phyloP scores from a whole-genome alignment of 2,329 filamentous ascomycete genomes.

The Fusarium citri region DNA sequence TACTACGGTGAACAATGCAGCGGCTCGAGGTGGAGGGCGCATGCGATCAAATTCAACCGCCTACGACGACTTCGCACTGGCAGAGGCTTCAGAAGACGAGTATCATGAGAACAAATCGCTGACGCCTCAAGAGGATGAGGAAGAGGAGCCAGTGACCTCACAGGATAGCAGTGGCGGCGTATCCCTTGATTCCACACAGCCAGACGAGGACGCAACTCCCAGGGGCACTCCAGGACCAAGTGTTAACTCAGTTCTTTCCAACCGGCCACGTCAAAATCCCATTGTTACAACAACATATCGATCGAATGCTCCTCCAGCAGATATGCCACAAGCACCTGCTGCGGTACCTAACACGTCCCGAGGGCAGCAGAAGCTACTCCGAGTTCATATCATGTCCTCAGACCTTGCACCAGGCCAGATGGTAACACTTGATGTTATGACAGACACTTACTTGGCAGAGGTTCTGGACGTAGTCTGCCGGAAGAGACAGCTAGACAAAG shows the following conservation, averaged over 20 bases:
- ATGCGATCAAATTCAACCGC: conserved; percentile 78
- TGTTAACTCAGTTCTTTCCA: conserved; percentile 46
- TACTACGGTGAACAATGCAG: conserved; percentile 84
- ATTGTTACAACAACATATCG: conserved; percentile 71
- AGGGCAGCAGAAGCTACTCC: conserved; percentile 76
- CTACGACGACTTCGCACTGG: conserved; percentile 85
- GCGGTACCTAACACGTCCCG: conserved; percentile 59
- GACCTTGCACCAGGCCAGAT: conserved; percentile 79
- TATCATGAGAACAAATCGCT: conserved; percentile 75
- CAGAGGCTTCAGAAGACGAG: conserved; percentile 75
- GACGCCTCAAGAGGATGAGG: conserved; percentile 74
- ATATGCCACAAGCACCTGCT: conserved; percentile 64
- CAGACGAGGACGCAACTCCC: conserved; percentile 46
- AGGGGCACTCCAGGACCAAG: conserved; percentile 47
- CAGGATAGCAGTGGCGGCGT: conserved; percentile 47
- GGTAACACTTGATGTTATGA: conserved; percentile 80
- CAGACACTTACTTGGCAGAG: conserved; percentile 85
- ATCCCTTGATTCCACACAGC: conserved; percentile 46
- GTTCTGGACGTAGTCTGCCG: conserved; percentile 82
- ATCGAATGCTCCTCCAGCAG: conserved; percentile 64
- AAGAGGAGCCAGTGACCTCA: conserved; percentile 40
- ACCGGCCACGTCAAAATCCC: conserved; percentile 64
- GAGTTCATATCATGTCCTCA: conserved; percentile 76
- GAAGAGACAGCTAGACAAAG: conserved; percentile 82
- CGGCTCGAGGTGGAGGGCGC: conserved; percentile 70